phyloP scores from a whole-genome alignment of 768 basidiomycete genomes.

The Asterophora lycoperdoides region DNA sequence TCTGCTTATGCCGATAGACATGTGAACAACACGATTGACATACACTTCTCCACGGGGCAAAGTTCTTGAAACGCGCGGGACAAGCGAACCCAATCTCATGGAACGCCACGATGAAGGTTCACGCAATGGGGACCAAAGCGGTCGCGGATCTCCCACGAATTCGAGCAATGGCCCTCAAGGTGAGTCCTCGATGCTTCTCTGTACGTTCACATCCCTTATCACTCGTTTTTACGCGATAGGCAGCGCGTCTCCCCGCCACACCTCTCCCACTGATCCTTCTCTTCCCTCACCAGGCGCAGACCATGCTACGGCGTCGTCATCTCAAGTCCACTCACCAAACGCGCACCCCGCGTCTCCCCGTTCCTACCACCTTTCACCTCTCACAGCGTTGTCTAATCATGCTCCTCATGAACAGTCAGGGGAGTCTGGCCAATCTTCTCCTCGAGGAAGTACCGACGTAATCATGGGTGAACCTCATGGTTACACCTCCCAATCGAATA shows the following conservation, averaged over 20 bases:
- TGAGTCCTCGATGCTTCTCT: slow-evolving; percentile 26
- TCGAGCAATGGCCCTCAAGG: slow-evolving; percentile 30
- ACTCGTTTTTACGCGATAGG: slow-evolving; percentile 8
- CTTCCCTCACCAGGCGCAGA: slow-evolving; percentile 23
- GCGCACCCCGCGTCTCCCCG: slow-evolving; percentile 14
- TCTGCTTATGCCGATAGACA: slow-evolving; percentile 44
- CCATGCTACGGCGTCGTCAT: slow-evolving; percentile 8
- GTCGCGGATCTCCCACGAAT: slow-evolving; percentile 9
- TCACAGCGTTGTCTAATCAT: slow-evolving; percentile 11
- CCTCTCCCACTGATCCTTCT: slow-evolving; percentile 20
- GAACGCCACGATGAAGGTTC: slow-evolving; percentile 44
- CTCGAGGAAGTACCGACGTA: background rate
- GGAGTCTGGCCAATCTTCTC: background rate
- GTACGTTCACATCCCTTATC: slow-evolving; percentile 1
- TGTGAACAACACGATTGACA: slow-evolving; percentile 42
- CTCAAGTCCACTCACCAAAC: slow-evolving; percentile 18
- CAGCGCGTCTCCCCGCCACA: slow-evolving; percentile 19
- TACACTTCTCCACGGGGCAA: slow-evolving; percentile 40
- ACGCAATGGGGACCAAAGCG: slow-evolving; percentile 21
- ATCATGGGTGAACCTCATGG: slow-evolving; percentile 1
- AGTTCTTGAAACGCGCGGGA: slow-evolving; percentile 40
- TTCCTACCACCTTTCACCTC: slow-evolving; percentile 5
- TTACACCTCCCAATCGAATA: background rate
- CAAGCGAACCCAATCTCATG: slow-evolving; percentile 38
- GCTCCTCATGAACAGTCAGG: slow-evolving; percentile 1